These are phyloP conservation scores for Podaxis rugospora DNA, from an alignment of 768 basidiomycete species.

Conservation along the genomic window DNA sequence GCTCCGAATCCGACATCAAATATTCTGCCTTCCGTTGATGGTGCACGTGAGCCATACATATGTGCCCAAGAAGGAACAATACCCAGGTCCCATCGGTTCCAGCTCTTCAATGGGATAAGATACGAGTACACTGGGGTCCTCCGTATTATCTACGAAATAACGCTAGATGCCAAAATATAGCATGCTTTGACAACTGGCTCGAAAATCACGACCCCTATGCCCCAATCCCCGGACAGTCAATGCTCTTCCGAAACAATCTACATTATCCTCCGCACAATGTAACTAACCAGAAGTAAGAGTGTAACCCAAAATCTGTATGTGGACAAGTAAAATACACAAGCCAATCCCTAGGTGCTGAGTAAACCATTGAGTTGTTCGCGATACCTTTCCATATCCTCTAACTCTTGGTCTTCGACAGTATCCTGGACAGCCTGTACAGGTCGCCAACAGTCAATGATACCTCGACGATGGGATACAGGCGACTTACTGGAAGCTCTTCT, in stretches of 20 bases:
- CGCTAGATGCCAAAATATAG: too few species aligned
- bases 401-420: constrained; percentile 72
- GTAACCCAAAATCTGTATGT: neutral
- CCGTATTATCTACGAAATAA: neutral
- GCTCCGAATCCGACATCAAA: constrained; percentile 10
- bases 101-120: constrained; percentile 9
- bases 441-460: constrained; percentile 3
- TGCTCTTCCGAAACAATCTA: too few species aligned
- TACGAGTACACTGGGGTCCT: constrained; percentile 1
- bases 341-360: constrained; percentile 47
- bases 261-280: neutral
- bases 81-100: neutral
- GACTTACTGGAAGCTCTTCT: constrained; percentile 71
- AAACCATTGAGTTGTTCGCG: constrained; percentile 86
- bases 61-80: neutral
- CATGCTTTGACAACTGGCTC: too few species aligned
- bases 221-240: too few species aligned
- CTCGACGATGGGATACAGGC: constrained; percentile 3
- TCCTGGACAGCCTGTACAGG: constrained; percentile 50
- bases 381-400: constrained; percentile 89
- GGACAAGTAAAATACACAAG: constrained; percentile 1
- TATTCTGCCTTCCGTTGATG: constrained; percentile 6
- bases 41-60: constrained; percentile 12
- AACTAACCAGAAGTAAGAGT: neutral
- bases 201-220: too few species aligned